Conservation (phyloP, 192 early-diverging fungal genomes). For the Coemansia sp. region DNA sequence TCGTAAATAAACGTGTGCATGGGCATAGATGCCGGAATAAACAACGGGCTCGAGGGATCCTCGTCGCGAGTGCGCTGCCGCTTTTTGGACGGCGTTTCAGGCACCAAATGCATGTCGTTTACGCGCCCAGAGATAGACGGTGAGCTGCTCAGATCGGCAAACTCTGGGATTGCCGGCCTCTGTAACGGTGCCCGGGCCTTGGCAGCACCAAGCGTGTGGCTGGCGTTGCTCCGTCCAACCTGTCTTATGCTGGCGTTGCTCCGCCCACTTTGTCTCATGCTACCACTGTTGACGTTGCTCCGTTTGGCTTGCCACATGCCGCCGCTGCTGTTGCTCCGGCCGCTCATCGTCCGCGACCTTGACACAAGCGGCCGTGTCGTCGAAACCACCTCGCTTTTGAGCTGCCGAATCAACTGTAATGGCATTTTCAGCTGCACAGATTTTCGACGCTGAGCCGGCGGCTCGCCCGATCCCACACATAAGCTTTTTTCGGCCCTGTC, state of each 20-base stretch:
- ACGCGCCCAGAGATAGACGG: conserved; percentile 13
- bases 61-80: conserved; percentile 20
- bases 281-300: background rate
- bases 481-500: background rate
- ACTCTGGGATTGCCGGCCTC: conserved; percentile 16
- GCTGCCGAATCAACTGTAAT: conserved; percentile 38
- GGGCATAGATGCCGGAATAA: conserved; percentile 6
- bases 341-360: conserved; percentile 12
- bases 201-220: background rate
- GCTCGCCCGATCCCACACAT: background rate
- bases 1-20: conserved; percentile 26
- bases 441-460: conserved; percentile 7
- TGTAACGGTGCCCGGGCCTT: background rate
- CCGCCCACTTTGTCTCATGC: conserved; percentile 5
- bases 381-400: conserved; percentile 50
- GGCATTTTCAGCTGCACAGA: conserved; percentile 37
- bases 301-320: background rate
- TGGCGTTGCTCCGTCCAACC: background rate
- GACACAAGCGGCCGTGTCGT: conserved; percentile 15
- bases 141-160: conserved; percentile 15
- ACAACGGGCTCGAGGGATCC: conserved; percentile 7
- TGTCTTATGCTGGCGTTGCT: conserved; percentile 4
- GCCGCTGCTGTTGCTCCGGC: conserved; percentile 9
- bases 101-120: background rate
- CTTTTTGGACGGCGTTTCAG: conserved; percentile 27